Conservation (phyloP, 176 grass and related monocot genomes). For the Cenchrus fungigraminus region DNA sequence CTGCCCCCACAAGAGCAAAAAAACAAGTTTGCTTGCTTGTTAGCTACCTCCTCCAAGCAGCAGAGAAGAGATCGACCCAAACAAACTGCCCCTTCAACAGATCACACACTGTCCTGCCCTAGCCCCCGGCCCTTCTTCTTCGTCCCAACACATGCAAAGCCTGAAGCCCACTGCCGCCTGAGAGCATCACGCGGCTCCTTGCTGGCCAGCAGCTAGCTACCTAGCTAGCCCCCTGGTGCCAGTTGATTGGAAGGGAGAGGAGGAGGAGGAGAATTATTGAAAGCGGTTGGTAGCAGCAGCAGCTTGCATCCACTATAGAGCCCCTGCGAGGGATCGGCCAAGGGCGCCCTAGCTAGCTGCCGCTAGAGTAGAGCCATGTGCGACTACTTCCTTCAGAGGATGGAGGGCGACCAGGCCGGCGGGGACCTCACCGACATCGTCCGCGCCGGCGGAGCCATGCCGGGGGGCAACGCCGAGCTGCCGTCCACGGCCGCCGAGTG, state of each 20-base stretch:
- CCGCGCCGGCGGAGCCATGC: slow-evolving; percentile 48
- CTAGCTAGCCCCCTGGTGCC: neutral
- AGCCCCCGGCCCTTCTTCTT: neutral
- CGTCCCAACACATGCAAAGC: neutral
- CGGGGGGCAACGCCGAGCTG: slow-evolving; percentile 17
- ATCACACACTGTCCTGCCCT: slow-evolving; percentile 18
- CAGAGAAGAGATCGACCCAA: slow-evolving; percentile 42
- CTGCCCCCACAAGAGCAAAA: slow-evolving; percentile 49
- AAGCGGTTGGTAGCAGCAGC: slow-evolving; percentile 21
- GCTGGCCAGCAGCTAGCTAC: neutral
- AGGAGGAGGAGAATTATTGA: slow-evolving; percentile 33
- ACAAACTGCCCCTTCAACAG: slow-evolving; percentile 18
- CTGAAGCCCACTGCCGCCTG: neutral
- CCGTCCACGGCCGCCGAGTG: slow-evolving; percentile 47
- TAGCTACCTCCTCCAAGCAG: slow-evolving; percentile 20
- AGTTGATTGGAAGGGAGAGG: slow-evolving; percentile 17
- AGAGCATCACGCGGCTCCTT: slow-evolving; percentile 3
- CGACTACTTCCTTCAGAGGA: slow-evolving; percentile 67
- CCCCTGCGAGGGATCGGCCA: slow-evolving; percentile 11
- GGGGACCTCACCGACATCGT: slow-evolving; percentile 65
- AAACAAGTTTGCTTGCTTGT: slow-evolving; percentile 41
- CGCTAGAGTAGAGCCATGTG: slow-evolving; percentile 34
- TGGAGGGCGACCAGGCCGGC: slow-evolving; percentile 53
- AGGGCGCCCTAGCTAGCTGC: slow-evolving; percentile 46
- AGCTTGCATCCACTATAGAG: slow-evolving; percentile 48